Percentiles rank a stretch among this genome's conserved stretches.
Conservation (phyloP, 2,329 filamentous ascomycete genomes). For the Fusarium sp. region DNA sequence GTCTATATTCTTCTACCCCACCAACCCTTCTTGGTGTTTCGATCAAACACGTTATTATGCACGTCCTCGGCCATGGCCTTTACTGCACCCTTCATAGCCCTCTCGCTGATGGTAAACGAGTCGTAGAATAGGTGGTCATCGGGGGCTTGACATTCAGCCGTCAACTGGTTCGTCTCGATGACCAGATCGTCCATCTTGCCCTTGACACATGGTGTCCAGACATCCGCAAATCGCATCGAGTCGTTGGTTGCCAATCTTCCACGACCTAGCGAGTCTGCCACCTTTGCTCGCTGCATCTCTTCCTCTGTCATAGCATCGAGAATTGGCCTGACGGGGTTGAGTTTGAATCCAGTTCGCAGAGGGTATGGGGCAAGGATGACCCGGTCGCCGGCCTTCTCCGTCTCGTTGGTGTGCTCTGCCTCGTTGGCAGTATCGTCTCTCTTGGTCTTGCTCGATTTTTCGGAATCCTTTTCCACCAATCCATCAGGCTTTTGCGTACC, state of each 20-base stretch:
- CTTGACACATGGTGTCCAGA: slow-evolving; percentile 58
- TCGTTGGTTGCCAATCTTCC: slow-evolving; percentile 52
- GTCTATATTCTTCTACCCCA: slow-evolving; percentile 20
- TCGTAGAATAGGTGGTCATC: slow-evolving; percentile 66
- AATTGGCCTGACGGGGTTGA: slow-evolving; percentile 56
- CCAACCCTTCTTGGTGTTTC: slow-evolving; percentile 30
- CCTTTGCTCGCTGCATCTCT: slow-evolving; percentile 57
- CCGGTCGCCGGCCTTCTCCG: slow-evolving; percentile 16
- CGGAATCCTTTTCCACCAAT: slow-evolving; percentile 36
- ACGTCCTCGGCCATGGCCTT: slow-evolving; percentile 34
- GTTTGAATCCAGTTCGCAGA: slow-evolving; percentile 57
- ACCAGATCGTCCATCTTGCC: slow-evolving; percentile 26
- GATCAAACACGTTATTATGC: slow-evolving; percentile 41
- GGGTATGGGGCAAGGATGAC: slow-evolving; percentile 51
- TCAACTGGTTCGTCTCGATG: slow-evolving; percentile 20
- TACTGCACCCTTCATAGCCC: slow-evolving; percentile 45
- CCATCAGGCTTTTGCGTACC: slow-evolving; percentile 57
- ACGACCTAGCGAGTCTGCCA: slow-evolving; percentile 58
- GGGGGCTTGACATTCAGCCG: slow-evolving; percentile 55
- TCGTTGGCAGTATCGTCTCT: slow-evolving; percentile 19
- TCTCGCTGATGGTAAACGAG: slow-evolving; percentile 58
- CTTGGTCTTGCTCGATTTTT: slow-evolving; percentile 23
- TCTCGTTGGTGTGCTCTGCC: slow-evolving; percentile 19
- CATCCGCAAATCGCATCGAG: slow-evolving; percentile 55
- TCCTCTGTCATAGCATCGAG: slow-evolving; percentile 61